Base-by-base conservation (phyloP, 768 basidiomycete genomes). In the Hypsizygus marmoreus region DNA sequence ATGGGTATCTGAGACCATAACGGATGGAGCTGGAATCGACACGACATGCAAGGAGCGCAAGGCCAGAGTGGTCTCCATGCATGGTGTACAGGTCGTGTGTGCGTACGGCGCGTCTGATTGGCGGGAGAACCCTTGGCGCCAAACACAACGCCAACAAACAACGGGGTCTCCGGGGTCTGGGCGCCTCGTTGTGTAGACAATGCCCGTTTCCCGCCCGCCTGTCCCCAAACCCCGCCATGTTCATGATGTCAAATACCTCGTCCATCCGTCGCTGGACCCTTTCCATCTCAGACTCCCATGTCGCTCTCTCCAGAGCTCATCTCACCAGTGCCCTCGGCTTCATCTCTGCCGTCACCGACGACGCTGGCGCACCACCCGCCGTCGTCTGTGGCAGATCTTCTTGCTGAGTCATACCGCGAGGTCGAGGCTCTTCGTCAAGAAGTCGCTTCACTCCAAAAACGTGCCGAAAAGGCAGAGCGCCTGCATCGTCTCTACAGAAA, bases 381-480 rank as follows among this genome's bases (percentile, higher is more conserved):
- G 74, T 78, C 47, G 80, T n/a, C n/a, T n/a, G n/a, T 86, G 56
- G 82, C 84, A 11, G 54, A 68, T 5, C 73, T 86, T 36, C 80
- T 87, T 57, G 58, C 76, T 4, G 67, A 74, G 28, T 71, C 77
- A 35, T 79, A 79, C 55, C 68, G 67, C 53, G 82, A 86, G 32
- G 59, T 65, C 26, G 84, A 86, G 9, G 11, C 41, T 16, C 73
- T 86, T 37, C 69, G 72, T 14, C 69, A 67, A 26, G 80, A 86
- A 45, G 76, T 86, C 50, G 47, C 57, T 1, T 13, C 51, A 0
- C 48, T 65, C 0, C 60, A 63, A 24, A 74, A 71, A 42, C 74
- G 81, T 34, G 76, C 77, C 0, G 82, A 83, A 32, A 73, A 77
- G 50, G 72, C 77, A 0, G 85, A 86, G 40, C 69, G 76, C 1